Percentiles rank a stretch among this genome's conserved stretches.
phyloP scores from a whole-genome alignment of 192 early-diverging fungal genomes.

The Lobosporangium transversale region DNA sequence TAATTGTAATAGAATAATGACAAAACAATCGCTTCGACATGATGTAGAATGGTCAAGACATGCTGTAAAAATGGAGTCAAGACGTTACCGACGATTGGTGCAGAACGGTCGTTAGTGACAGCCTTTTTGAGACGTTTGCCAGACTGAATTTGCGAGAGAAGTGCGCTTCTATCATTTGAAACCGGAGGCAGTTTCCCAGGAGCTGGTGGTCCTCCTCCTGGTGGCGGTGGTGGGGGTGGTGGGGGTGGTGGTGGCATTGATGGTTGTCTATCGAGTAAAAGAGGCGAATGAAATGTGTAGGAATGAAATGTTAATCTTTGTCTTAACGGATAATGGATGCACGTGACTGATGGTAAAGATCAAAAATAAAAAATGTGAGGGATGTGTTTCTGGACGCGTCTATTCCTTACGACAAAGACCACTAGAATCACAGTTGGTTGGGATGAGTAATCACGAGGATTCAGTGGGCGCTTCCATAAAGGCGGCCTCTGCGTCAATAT shows the following conservation, averaged over 20 bases:
- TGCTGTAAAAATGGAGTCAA: no score
- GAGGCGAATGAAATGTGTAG: not conserved
- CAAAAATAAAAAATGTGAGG: no score
- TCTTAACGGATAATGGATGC: no score
- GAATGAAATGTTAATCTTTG: slow-evolving; percentile 1
- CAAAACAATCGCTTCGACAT: not conserved
- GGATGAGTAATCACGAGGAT: no score
- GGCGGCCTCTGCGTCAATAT: no score
- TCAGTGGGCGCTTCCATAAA: no score
- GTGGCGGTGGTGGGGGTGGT: slow-evolving; percentile 53
- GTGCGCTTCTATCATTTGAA: slow-evolving; percentile 59
- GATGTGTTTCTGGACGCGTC: no score
- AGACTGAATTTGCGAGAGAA: slow-evolving; percentile 78
- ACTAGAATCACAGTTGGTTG: no score
- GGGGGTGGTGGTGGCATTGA: slow-evolving; percentile 55
- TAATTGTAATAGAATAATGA: not conserved
- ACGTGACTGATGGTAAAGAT: no score
- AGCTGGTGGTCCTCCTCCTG: slow-evolving; percentile 38
- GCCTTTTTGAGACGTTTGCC: slow-evolving; percentile 75
- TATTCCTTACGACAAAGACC: no score
- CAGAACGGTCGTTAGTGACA: slow-evolving; percentile 78
- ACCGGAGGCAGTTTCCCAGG: slow-evolving; percentile 18
- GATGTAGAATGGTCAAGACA: slow-evolving; percentile 1
- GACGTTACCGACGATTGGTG: slow-evolving; percentile 58
- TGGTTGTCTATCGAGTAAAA: not conserved